phyloP scores from a whole-genome alignment of 257 asterid genomes.

The Avicennia marina region DNA sequence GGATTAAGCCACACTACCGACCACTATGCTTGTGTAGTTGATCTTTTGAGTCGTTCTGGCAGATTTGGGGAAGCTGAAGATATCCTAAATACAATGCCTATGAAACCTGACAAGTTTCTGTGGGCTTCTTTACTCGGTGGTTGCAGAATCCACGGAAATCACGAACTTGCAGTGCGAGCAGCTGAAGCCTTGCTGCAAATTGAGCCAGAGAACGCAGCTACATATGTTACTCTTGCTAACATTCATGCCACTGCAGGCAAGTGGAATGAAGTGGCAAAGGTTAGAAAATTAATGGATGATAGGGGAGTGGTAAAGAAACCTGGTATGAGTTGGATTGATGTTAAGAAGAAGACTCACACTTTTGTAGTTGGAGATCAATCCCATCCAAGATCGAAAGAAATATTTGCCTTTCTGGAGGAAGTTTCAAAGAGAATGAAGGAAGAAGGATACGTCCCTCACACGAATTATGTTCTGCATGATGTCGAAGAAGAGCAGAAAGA shows the following conservation, averaged over 20 bases:
- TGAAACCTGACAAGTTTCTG: slow-evolving; percentile 53
- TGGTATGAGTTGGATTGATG: slow-evolving; percentile 65
- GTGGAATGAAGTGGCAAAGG: slow-evolving; percentile 59
- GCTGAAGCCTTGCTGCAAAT: slow-evolving; percentile 46
- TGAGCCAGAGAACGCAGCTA: slow-evolving; percentile 73
- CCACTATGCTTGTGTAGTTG: slow-evolving; percentile 70
- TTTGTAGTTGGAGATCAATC: slow-evolving; percentile 61
- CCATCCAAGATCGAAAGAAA: slow-evolving; percentile 41
- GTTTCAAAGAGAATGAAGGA: slow-evolving; percentile 65
- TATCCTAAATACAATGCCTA: slow-evolving; percentile 47
- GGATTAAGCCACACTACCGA: slow-evolving; percentile 46
- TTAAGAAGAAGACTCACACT: slow-evolving; percentile 36
- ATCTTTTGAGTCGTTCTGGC: slow-evolving; percentile 68
- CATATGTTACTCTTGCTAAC: slow-evolving; percentile 72
- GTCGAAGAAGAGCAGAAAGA: slow-evolving; percentile 84
- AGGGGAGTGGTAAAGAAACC: slow-evolving; percentile 64
- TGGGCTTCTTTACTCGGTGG: slow-evolving; percentile 84
- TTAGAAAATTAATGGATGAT: slow-evolving; percentile 58
- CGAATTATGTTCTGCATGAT: slow-evolving; percentile 59
- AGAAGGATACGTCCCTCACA: slow-evolving; percentile 62
- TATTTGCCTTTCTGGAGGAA: slow-evolving; percentile 38
- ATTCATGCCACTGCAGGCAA: slow-evolving; percentile 56
- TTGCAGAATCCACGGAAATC: slow-evolving; percentile 65
- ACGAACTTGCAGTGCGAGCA: slow-evolving; percentile 51
- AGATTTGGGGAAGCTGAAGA: slow-evolving; percentile 66